Conservation (phyloP, 139 green algal genomes). For the Chlorella sp. region DNA sequence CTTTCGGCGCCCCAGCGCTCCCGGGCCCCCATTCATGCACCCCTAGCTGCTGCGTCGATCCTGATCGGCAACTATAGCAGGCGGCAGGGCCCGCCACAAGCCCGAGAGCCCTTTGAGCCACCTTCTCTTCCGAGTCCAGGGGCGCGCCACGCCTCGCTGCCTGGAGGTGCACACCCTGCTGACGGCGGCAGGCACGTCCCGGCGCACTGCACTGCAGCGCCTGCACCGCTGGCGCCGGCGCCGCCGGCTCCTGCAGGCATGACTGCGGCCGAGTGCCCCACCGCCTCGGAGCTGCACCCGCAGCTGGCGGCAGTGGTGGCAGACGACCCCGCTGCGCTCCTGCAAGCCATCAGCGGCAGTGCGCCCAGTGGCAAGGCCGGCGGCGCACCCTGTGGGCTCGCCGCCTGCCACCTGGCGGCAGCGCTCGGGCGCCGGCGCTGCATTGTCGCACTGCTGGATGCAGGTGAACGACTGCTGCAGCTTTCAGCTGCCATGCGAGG, state of each 20-base stretch:
- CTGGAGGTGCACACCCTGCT: neutral
- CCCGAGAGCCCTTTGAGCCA: too few relatives aligned
- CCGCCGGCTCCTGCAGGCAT: too few relatives aligned
- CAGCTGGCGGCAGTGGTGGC: neutral
- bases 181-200: neutral
- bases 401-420: neutral
- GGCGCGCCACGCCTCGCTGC: too few relatives aligned
- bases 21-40: too few relatives aligned
- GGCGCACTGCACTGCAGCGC: too few relatives aligned
- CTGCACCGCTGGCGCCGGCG: too few relatives aligned
- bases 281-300: neutral
- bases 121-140: too few relatives aligned
- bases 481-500: neutral
- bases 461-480: neutral
- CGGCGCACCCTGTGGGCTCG: neutral
- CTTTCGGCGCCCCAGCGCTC: too few relatives aligned
- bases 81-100: too few relatives aligned
- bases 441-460: neutral
- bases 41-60: too few relatives aligned
- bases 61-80: too few relatives aligned
- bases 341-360: neutral
- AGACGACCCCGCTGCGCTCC: neutral
- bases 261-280: too few relatives aligned
- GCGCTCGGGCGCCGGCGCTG: slow-evolving; percentile 6
- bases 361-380: neutral